Conservation (phyloP, 345 rosid genomes). For the Erysimum cheiranthoides region DNA sequence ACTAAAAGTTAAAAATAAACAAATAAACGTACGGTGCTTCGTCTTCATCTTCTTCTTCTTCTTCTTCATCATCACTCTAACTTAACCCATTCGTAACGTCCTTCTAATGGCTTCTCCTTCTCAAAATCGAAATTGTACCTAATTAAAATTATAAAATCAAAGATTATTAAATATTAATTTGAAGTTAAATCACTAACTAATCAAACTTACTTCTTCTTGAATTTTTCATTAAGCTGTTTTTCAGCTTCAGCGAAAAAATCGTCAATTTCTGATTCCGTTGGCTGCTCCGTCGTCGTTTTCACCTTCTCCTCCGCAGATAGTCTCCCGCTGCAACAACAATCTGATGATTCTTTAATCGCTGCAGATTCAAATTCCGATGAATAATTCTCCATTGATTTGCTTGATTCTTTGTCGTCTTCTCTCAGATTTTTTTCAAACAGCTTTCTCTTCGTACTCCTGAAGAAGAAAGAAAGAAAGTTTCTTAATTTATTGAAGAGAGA, state of each 20-base stretch:
- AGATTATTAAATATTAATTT: no score
- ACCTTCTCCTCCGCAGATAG: conserved; percentile 27
- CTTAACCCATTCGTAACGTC: conserved; percentile 74
- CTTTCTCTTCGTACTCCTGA: conserved; percentile 44
- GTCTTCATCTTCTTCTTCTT: conserved; percentile 14
- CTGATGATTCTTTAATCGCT: conserved; percentile 30
- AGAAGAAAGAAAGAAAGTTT: not conserved
- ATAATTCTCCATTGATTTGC: conserved; percentile 24
- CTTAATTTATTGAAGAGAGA: conserved; percentile 10
- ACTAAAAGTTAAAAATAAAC: conserved; percentile 31
- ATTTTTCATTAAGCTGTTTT: conserved; percentile 47
- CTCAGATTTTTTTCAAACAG: conserved; percentile 47
- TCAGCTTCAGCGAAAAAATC: conserved; percentile 70
- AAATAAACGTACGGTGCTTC: conserved; percentile 20
- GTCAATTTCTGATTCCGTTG: conserved; percentile 63
- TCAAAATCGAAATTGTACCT: conserved; percentile 75
- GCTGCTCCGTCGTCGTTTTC: conserved; percentile 49
- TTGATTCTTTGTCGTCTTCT: conserved; percentile 28
- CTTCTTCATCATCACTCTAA: conserved; percentile 45
- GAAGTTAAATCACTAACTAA: no score
- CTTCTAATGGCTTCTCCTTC: conserved; percentile 72
- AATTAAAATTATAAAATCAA: not conserved
- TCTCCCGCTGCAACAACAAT: conserved; percentile 51
- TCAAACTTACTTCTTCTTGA: conserved; percentile 59
- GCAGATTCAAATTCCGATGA: conserved; percentile 1